Conservation (phyloP, 257 asterid species). For the Petunia secreta region DNA sequence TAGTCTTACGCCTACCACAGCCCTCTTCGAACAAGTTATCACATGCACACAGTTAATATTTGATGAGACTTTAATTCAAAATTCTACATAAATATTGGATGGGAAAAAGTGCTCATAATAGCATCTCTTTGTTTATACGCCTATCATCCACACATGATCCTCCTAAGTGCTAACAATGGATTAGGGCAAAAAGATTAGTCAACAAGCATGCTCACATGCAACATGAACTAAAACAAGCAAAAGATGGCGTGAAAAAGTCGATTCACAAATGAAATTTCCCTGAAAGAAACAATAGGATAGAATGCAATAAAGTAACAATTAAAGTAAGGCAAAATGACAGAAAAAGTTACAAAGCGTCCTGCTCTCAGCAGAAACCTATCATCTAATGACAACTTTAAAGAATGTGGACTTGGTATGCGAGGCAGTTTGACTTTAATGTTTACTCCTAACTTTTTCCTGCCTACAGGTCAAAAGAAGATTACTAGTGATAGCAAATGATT, state of each 20-base stretch:
- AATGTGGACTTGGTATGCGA: neutral
- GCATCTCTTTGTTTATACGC: no score
- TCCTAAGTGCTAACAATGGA: neutral
- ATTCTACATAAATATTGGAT: neutral
- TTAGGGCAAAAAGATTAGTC: neutral
- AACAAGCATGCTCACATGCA: slow-evolving; percentile 16
- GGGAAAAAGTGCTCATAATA: neutral
- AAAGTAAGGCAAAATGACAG: neutral
- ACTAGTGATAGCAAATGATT: slow-evolving; percentile 20
- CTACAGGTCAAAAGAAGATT: slow-evolving; percentile 32
- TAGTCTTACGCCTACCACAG: no score
- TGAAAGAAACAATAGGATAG: neutral
- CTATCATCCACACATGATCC: neutral
- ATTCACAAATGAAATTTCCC: slow-evolving; percentile 10
- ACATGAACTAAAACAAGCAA: neutral
- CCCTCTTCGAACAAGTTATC: no score
- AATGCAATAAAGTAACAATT: neutral
- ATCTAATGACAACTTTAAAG: neutral
- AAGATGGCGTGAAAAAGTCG: neutral
- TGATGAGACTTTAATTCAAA: no score
- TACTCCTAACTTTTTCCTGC: slow-evolving; percentile 15
- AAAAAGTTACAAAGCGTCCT: neutral
- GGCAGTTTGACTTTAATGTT: slow-evolving; percentile 32
- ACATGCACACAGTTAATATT: no score
- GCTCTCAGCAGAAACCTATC: neutral